Conservation (phyloP, 495 filamentous ascomycete species). For the Annulohypoxylon bovei region DNA sequence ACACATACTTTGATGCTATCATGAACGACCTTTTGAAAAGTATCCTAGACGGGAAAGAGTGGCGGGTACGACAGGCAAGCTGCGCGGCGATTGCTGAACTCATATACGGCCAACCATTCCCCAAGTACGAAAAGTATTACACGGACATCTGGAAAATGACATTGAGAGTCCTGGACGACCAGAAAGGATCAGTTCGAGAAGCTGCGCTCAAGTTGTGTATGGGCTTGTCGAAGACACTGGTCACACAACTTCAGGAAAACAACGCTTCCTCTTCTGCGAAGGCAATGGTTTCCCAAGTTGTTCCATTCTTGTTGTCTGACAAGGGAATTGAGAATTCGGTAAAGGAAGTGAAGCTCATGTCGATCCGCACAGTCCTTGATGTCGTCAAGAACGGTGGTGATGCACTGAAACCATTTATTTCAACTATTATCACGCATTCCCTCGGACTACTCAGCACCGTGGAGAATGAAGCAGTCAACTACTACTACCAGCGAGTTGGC, state of each 20-base stretch:
- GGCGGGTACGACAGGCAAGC: slow-evolving; percentile 90
- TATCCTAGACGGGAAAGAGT: slow-evolving; percentile 83
- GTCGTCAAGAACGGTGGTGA: slow-evolving; percentile 86
- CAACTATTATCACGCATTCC: slow-evolving; percentile 81
- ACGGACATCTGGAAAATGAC: slow-evolving; percentile 82
- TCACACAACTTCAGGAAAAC: slow-evolving; percentile 84
- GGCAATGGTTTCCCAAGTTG: slow-evolving; percentile 80
- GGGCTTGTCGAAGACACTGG: slow-evolving; percentile 81
- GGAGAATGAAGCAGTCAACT: slow-evolving; percentile 88
- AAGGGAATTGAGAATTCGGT: slow-evolving; percentile 88
- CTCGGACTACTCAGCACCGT: slow-evolving; percentile 83
- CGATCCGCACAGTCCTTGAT: slow-evolving; percentile 79
- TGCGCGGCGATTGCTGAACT: slow-evolving; percentile 91
- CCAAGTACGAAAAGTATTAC: slow-evolving; percentile 84
- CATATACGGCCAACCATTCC: slow-evolving; percentile 75
- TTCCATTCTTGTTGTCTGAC: slow-evolving; percentile 91
- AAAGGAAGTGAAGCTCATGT: slow-evolving; percentile 80
- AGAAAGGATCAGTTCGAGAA: slow-evolving; percentile 86
- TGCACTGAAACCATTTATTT: slow-evolving; percentile 79
- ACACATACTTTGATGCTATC: slow-evolving; percentile 82
- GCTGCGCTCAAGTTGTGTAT: slow-evolving; percentile 85
- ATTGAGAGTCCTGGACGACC: slow-evolving; percentile 91
- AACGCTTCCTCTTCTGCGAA: slow-evolving; percentile 74
- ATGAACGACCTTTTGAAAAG: slow-evolving; percentile 85
- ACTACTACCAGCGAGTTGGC: slow-evolving; percentile 86